phyloP scores from a whole-genome alignment of 768 basidiomycete species.

The Exidia glandulosa region DNA sequence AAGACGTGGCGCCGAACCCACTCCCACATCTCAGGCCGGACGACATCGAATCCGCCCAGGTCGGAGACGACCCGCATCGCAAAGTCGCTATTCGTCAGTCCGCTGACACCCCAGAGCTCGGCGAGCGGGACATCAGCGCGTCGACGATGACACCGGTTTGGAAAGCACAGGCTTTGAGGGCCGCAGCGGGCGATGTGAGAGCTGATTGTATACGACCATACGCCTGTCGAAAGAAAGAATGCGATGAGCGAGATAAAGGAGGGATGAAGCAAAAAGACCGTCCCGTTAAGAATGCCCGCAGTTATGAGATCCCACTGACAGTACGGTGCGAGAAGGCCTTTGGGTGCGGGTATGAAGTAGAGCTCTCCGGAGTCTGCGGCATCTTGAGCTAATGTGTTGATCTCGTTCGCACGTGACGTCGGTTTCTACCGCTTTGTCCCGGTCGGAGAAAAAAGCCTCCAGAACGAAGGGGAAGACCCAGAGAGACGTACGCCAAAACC shows the following conservation, averaged over 20 bases:
- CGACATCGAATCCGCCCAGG: conserved; percentile 82
- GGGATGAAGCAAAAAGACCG: conserved; percentile 7
- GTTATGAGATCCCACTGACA: conserved; percentile 98
- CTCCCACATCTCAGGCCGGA: conserved; percentile 96
- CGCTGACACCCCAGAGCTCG: conserved; percentile 93
- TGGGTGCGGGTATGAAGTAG: conserved; percentile 96
- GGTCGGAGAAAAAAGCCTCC: too few species aligned
- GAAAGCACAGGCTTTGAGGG: conserved; percentile 91
- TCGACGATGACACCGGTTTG: conserved; percentile 93
- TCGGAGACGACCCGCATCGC: conserved; percentile 83
- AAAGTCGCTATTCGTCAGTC: conserved; percentile 89
- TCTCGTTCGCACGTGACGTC: conserved; percentile 74
- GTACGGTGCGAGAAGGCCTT: conserved; percentile 90
- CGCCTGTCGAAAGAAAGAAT: conserved; percentile 30
- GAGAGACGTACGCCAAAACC: too few species aligned
- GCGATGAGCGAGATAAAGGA: background rate
- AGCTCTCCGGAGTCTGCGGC: conserved; percentile 77
- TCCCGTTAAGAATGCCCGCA: conserved; percentile 76
- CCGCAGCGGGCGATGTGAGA: conserved; percentile 90
- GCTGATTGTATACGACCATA: conserved; percentile 82
- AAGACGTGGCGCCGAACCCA: conserved; percentile 38
- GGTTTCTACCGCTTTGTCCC: too few species aligned
- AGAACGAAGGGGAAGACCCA: too few species aligned
- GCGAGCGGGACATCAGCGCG: conserved; percentile 66
- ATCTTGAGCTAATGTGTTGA: conserved; percentile 72